Evolutionary conservation across 495 filamentous ascomycete genomes (phyloP).

Genomic region (Corynascus novoguineensis): DNA sequence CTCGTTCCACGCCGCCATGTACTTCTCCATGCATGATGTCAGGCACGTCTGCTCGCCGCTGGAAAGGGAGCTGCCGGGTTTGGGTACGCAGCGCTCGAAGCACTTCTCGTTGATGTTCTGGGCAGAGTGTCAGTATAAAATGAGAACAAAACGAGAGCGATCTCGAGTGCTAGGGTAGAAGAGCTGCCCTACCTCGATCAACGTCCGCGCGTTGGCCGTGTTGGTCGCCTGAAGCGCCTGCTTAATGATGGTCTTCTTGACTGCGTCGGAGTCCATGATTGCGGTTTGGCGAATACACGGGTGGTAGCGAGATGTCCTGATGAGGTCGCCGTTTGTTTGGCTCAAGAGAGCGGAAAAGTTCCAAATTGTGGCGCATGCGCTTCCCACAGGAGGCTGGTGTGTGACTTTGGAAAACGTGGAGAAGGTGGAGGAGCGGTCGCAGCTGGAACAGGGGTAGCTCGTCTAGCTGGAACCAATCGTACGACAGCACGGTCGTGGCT

Average conservation of each 20-base stretch:
- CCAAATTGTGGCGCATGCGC: conserved; percentile 15
- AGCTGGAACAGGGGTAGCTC: conserved; percentile 21
- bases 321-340: not conserved
- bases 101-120: conserved; percentile 97
- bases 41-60: conserved; percentile 70
- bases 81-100: conserved; percentile 87
- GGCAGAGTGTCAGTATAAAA: not conserved
- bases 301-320: not conserved
- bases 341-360: conserved; percentile 3
- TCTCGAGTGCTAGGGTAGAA: too few species aligned
- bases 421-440: not conserved
- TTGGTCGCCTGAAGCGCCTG: conserved; percentile 71
- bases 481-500: not conserved
- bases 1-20: conserved; percentile 87
- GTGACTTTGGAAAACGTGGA: not conserved
- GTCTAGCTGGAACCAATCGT: conserved; percentile 11
- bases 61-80: conserved; percentile 73
- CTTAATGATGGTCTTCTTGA: conserved; percentile 64
- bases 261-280: conserved; percentile 41
- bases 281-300: not conserved
- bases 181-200: conserved; percentile 60
- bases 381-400: conserved; percentile 18
- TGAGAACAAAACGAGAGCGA: not conserved
- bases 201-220: conserved; percentile 63
- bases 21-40: conserved; percentile 92